Evolutionary conservation across 2,329 filamentous ascomycete species (phyloP).

Genomic region (Exophiala aquamarina): DNA sequence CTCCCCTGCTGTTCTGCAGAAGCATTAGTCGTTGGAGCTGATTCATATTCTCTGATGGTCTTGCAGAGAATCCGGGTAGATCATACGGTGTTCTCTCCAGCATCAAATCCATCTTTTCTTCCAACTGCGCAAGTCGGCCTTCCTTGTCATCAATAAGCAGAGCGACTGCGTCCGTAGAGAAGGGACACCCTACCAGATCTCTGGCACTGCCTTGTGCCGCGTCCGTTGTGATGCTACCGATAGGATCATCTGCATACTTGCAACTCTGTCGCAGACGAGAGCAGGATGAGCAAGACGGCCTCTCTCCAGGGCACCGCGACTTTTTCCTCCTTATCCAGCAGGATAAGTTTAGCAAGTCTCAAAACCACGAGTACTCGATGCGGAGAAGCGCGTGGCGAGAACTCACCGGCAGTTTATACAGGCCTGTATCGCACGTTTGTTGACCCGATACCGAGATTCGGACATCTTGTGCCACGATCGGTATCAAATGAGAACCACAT

Average conservation of each 20-base stretch:
- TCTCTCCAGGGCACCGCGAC: constrained; percentile 35
- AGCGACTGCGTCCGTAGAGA: not conserved
- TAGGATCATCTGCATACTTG: constrained; percentile 27
- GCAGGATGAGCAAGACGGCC: constrained; percentile 35
- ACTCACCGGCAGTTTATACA: too few relatives aligned
- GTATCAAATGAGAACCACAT: too few relatives aligned
- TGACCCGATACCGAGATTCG: too few relatives aligned
- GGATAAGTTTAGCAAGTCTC: too few relatives aligned
- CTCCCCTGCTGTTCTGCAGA: not conserved
- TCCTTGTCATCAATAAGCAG: not conserved
- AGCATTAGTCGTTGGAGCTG: not conserved
- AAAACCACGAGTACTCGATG: too few relatives aligned
- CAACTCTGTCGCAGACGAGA: constrained; percentile 34
- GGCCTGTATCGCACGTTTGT: too few relatives aligned
- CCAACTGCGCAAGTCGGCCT: not conserved
- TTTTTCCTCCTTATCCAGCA: constrained; percentile 33
- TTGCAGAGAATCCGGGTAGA: too few relatives aligned
- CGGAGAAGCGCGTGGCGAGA: too few relatives aligned
- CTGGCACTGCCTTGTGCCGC: not conserved
- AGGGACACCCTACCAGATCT: not conserved
- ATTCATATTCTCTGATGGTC: not conserved
- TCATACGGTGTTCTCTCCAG: too few relatives aligned
- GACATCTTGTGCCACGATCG: too few relatives aligned
- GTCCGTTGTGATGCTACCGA: not conserved
- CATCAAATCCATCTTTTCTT: too few relatives aligned